phyloP scores from a whole-genome alignment of 495 filamentous ascomycete species.

The Letharia lupina region DNA sequence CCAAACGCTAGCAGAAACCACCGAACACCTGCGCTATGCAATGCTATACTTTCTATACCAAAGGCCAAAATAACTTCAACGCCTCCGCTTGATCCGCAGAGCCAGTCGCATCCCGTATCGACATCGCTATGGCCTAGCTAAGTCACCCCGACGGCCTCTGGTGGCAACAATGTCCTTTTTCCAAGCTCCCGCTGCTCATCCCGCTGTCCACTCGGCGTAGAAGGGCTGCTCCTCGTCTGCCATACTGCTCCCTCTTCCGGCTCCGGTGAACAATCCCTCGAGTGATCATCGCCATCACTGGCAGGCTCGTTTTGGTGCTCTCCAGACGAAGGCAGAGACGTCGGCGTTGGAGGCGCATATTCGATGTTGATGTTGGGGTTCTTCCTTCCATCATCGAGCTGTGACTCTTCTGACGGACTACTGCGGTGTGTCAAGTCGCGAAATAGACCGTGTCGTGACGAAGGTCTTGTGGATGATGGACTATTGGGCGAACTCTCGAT shows the following conservation, averaged over 20 bases:
- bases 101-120: background rate
- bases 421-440: conserved; percentile 13
- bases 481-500: conserved; percentile 40
- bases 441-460: conserved; percentile 33
- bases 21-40: background rate
- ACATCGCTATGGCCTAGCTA: background rate
- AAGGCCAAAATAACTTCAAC: background rate
- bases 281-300: conserved; percentile 4
- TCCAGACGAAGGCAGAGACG: conserved; percentile 5
- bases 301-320: background rate
- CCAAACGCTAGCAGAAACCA: background rate
- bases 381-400: conserved; percentile 30
- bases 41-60: background rate
- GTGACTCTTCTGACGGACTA: conserved; percentile 32
- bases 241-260: conserved; percentile 24
- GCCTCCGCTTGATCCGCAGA: background rate
- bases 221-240: conserved; percentile 22
- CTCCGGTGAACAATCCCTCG: conserved; percentile 19
- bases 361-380: conserved; percentile 36
- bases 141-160: background rate
- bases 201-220: conserved; percentile 14
- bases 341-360: conserved; percentile 42
- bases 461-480: conserved; percentile 37
- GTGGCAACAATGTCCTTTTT: background rate
- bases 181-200: conserved; percentile 4